Evolutionary conservation across 2,329 filamentous ascomycete genomes (phyloP).

Genomic region (Polytolypa hystricis): DNA sequence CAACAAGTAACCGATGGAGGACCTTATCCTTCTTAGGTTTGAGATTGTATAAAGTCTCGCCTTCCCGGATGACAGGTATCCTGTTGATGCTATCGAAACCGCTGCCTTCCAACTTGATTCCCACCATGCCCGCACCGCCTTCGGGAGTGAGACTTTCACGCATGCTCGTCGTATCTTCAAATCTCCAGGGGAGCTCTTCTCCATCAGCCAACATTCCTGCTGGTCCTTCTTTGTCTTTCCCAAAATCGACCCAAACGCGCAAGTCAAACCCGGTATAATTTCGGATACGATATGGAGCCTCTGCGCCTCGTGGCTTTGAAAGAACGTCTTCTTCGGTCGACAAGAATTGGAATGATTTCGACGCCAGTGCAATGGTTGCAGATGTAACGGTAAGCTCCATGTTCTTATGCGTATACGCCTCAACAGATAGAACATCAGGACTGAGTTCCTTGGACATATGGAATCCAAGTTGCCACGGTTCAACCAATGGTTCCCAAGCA

Average conservation of each 20-base stretch:
- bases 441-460: constrained; percentile 69
- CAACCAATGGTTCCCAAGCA: constrained; percentile 90
- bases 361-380: constrained; percentile 82
- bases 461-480: constrained; percentile 92
- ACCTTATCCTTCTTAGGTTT: constrained; percentile 77
- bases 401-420: constrained; percentile 76
- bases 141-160: constrained; percentile 85
- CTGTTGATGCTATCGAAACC: constrained; percentile 85
- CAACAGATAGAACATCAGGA: constrained; percentile 67
- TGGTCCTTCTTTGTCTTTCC: constrained; percentile 53
- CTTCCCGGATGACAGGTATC: constrained; percentile 86
- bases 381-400: constrained; percentile 90
- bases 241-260: constrained; percentile 67
- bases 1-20: constrained; percentile 80
- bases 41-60: constrained; percentile 79
- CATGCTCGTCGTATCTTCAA: constrained; percentile 94
- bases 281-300: constrained; percentile 84
- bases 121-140: constrained; percentile 65
- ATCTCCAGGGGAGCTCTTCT: constrained; percentile 86
- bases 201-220: constrained; percentile 74
- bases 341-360: constrained; percentile 86
- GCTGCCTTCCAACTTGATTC: constrained; percentile 77
- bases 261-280: constrained; percentile 95
- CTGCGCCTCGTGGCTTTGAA: constrained; percentile 80
- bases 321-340: constrained; percentile 81